Evolutionary conservation across 2,329 filamentous ascomycete species (phyloP), one percentile per base, ranked within the genome.

Genomic region (Aspergillus caelatus): DNA sequence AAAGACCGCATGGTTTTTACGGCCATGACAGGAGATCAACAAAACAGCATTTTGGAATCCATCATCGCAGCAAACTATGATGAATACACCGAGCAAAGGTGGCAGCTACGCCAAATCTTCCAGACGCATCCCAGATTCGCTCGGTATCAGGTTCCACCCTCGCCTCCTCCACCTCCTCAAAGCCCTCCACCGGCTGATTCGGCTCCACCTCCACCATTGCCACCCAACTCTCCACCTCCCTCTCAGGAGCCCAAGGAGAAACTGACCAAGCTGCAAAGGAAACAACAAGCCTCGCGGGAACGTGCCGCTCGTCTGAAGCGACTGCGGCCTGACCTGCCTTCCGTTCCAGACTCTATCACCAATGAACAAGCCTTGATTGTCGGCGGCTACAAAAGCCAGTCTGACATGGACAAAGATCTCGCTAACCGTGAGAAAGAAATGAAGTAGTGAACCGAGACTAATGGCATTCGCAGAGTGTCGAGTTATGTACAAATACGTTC

Each of bases 1-100:
- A 81, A 83, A 54, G 75, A 84, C 4, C 84, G 86, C 36, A 88
- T 94, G 83, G 60, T 73, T 12, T 67, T 68, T 8, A 66, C 62
- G 11, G 69, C 72, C 11, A 68, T 70, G 48, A 62, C 63, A 10
- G 67, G 67, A 28, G 62, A 64, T 19, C 62, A 66, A 12, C 64
- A 70, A 26, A 62, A 60, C 54, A 91, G 89, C 72, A 86, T 97
- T 28, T 85, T 98, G 8, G 86, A 86, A 39, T 83, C 87, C 45
- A 85, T 97, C 45, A 81, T 96, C 59, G 89, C 85, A 12, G 93
- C 92, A 59, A 90, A 96, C 71, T 98, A 97, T 77, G 84, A 85
- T 7, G 86, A 87, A 2, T 96, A 96, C 72, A 81, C 85, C 23
- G 77, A 83, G 48, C 92, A 96, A 75, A 86, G 93, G 58, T 80